A percentile compares a stretch with the other conserved stretches of the same genome.
Evolutionary conservation across 2,329 filamentous ascomycete genomes (phyloP).

Genomic region (Trichoderma semiorbis): DNA sequence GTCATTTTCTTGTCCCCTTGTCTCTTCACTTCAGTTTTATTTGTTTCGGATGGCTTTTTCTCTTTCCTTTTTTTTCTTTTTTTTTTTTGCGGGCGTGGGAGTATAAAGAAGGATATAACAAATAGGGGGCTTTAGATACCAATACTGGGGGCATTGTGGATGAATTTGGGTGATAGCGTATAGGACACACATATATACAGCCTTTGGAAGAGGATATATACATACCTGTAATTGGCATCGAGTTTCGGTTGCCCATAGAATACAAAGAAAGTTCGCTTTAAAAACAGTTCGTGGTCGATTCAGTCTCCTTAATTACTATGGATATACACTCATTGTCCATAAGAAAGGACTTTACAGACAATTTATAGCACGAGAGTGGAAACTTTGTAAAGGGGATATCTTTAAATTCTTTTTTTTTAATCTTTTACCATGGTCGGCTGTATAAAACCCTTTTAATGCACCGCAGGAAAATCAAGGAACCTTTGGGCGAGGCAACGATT

Average conservation of each 20-base stretch:
- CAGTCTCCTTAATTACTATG: neutral
- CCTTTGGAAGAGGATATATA: constrained; percentile 6
- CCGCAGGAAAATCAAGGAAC: constrained; percentile 24
- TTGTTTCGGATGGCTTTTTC: neutral
- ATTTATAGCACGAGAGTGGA: neutral
- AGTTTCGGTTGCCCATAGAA: constrained; percentile 5
- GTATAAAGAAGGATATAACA: constrained; percentile 13
- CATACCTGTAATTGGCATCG: neutral
- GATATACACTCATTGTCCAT: neutral
- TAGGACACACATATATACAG: constrained; percentile 4
- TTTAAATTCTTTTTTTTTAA: constrained; percentile 22
- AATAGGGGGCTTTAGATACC: constrained; percentile 12
- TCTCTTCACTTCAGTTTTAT: neutral
- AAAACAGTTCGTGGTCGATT: neutral
- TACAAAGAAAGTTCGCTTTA: neutral
- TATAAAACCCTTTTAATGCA: constrained; percentile 26
- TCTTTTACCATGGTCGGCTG: constrained; percentile 24
- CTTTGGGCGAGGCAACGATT: constrained; percentile 69
- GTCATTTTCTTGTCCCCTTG: neutral
- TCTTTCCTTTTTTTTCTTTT: neutral
- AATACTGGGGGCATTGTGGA: constrained; percentile 14
- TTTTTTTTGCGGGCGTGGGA: neutral
- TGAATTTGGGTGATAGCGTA: constrained; percentile 12
- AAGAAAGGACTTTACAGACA: neutral
- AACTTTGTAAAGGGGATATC: neutral